Base-by-base conservation (phyloP, 192 early-diverging fungal genomes). In the Spinellus fusiger region DNA sequence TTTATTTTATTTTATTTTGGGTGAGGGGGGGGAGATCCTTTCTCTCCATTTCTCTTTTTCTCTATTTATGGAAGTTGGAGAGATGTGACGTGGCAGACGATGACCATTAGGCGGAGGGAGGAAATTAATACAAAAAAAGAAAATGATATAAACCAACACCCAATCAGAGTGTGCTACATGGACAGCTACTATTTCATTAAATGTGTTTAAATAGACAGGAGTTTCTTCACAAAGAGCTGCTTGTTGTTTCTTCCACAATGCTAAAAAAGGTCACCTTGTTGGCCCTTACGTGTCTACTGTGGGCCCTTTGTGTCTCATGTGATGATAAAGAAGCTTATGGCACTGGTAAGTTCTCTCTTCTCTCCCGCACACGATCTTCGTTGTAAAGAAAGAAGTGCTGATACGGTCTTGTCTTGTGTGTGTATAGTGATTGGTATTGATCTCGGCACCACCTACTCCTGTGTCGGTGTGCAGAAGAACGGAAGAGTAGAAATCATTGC, bases 401-500 rank as follows among this genome's bases (percentile, higher is more conserved):
- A 31, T 18, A 22, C 20, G 5, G 27, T 26, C 22, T 26, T 0
- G 38, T 3, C 13, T 49, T 3, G 1, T 22, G 0, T 35, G n/a
- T 38, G n/a, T 18, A 0, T 68, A 62, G 59, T 68, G 27, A 64
- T 70, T 65, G 69, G 69, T 78, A 78, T 75, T 33, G 77, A 78
- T 65, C 51, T 78, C 38, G 77, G 77, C 53, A 73, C 76, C 48
- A 74, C 73, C n/a, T 76, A 77, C 55, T 66, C 64, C 32, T 77
- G 75, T 54, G 75, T 77, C 33, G 67, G 67, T 49, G 60, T 71
- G 28, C 58, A 54, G 47, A 65, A 64, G 65, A 66, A 69, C 27
- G 73, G 65, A 33, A 56, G 64, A 31, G 74, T 68, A 22, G 92
- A 95, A 68, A 94, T 95, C 77, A 92, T 95, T 70, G 91, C 93